Evolutionary conservation across 2,329 filamentous ascomycete genomes (phyloP).

Genomic region (Talaromyces sp.): DNA sequence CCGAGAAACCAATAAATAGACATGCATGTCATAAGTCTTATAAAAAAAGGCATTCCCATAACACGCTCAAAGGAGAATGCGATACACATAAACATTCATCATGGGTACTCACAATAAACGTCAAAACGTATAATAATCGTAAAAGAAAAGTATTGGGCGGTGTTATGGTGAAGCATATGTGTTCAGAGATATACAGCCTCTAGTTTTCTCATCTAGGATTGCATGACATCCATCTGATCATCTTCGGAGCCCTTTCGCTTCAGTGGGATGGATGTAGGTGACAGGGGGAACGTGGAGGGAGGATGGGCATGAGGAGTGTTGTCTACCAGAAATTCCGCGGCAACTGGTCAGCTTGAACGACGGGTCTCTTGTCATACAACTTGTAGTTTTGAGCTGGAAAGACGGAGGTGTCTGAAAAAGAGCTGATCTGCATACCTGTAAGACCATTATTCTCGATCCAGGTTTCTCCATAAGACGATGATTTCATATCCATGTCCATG

Average conservation of each 20-base stretch:
- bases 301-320: neutral
- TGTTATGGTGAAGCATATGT: neutral
- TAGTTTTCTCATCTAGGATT: neutral
- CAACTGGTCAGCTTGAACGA: constrained; percentile 4
- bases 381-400: constrained; percentile 8
- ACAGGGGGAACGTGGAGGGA: constrained; percentile 13
- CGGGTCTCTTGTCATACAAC: neutral
- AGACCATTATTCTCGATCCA: constrained; percentile 14
- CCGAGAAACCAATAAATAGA: neutral
- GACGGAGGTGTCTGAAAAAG: constrained; percentile 1
- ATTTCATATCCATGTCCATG: constrained; percentile 24
- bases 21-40: neutral
- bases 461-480: constrained; percentile 24
- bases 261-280: constrained; percentile 22
- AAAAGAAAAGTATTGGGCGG: neutral
- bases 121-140: neutral
- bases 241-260: constrained; percentile 27
- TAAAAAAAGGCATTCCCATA: neutral
- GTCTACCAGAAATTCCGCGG: neutral
- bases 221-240: constrained; percentile 11
- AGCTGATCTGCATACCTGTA: constrained; percentile 23
- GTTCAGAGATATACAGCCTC: neutral
- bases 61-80: neutral
- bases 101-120: neutral
- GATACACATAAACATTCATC: neutral